Evolutionary conservation across 2,329 filamentous ascomycete genomes (phyloP).

Genomic region (Didymella segeticola): DNA sequence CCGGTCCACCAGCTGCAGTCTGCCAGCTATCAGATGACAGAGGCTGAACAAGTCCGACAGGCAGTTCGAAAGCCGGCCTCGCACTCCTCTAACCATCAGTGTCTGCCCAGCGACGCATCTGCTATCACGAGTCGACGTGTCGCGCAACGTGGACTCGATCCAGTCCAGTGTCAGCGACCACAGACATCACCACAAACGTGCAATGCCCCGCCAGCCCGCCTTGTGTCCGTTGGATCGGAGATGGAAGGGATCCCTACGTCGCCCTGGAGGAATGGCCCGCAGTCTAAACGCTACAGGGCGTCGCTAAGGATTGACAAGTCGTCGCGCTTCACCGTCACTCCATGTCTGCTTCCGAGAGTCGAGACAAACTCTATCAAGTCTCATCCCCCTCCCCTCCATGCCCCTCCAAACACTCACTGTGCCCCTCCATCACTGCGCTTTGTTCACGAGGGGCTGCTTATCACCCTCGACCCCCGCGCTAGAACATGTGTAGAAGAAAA

Average conservation of each 20-base stretch:
- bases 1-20: slow-evolving; percentile 30
- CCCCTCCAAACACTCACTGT: slow-evolving; percentile 13
- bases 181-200: slow-evolving; percentile 5
- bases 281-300: slow-evolving; percentile 23
- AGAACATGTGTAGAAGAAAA: slow-evolving; percentile 43
- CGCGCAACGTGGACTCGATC: neutral
- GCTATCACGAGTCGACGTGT: neutral
- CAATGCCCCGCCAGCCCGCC: slow-evolving; percentile 16
- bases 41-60: neutral
- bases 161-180: neutral
- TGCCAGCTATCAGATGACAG: slow-evolving; percentile 20
- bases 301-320: slow-evolving; percentile 17
- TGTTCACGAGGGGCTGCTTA: slow-evolving; percentile 30
- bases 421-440: slow-evolving; percentile 19
- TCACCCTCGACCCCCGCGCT: slow-evolving; percentile 43
- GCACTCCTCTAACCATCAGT: slow-evolving; percentile 1
- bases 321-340: slow-evolving; percentile 27
- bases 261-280: slow-evolving; percentile 18
- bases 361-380: slow-evolving; percentile 8
- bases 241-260: slow-evolving; percentile 20
- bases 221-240: slow-evolving; percentile 21
- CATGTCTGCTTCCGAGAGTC: neutral
- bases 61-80: neutral
- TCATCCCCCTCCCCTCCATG: slow-evolving; percentile 2
- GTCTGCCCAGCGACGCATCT: neutral